Percentiles rank a stretch among this genome's conserved stretches.
Evolutionary conservation across 371 early-diverging fungal genomes (phyloP).

Genomic region (Mortierella sp.): DNA sequence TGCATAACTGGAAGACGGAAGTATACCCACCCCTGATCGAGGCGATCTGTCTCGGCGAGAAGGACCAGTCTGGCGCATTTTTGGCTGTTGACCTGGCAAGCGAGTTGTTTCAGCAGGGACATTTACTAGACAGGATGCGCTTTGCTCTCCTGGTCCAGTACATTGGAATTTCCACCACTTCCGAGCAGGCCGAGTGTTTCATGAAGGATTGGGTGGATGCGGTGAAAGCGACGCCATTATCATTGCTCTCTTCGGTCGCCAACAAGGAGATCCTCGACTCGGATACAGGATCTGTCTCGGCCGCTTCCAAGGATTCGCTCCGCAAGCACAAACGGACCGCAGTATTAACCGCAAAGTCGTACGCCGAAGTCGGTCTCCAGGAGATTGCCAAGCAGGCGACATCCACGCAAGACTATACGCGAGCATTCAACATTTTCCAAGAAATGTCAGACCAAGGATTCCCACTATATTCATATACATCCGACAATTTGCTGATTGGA

Average conservation of each 20-base stretch:
- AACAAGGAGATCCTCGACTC: not conserved
- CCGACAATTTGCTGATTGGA: conserved; percentile 19
- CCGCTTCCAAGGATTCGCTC: not conserved
- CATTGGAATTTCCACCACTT: conserved; percentile 21
- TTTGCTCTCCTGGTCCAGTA: conserved; percentile 30
- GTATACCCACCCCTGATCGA: conserved; percentile 41
- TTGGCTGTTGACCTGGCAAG: conserved; percentile 27
- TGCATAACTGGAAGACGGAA: conserved; percentile 22
- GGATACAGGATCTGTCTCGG: not conserved
- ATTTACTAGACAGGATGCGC: conserved; percentile 23
- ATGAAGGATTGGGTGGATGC: conserved; percentile 24
- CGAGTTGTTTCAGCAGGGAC: conserved; percentile 22
- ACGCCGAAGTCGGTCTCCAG: conserved; percentile 37
- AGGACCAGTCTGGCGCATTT: conserved; percentile 13
- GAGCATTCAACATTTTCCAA: conserved; percentile 27
- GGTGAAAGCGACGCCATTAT: not conserved
- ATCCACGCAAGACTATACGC: conserved; percentile 22
- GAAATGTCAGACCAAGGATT: conserved; percentile 27
- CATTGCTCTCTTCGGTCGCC: not conserved
- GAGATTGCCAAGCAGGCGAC: conserved; percentile 36
- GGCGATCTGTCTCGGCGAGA: conserved; percentile 28
- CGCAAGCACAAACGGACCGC: conserved; percentile 11
- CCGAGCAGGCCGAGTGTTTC: conserved; percentile 28
- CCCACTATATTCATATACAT: conserved; percentile 7
- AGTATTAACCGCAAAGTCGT: conserved; percentile 6